Base-by-base conservation (phyloP, 352 stramenopile species). In the Pythium aphanidermatum region DNA sequence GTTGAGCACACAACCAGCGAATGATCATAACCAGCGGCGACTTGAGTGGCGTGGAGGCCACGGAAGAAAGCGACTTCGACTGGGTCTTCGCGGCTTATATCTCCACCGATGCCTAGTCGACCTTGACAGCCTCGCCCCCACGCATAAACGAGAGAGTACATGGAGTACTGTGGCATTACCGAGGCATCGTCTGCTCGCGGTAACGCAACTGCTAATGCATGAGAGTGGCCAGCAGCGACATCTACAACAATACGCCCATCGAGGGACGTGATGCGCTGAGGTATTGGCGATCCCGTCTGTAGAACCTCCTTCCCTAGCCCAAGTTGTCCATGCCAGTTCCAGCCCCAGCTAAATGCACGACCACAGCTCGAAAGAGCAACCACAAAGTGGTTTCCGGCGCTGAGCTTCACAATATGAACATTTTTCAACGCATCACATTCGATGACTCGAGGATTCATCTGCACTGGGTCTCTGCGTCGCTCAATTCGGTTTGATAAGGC, bases 381-480 rank as follows among this genome's bases (percentile, higher is more conserved):
- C 0, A 55, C 67, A 43, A 87, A 92, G 48, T 88, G 76, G 40
- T 82, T 83, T 5, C 80, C 80, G 19, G 65, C 58, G 8, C 68
- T 65, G 7, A 92, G 24, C 21, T 77, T 77, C 2, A 62, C 40
- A 12, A 88, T 40, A 2, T 14, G 16, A 14, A 65, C 34, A 9
- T 34, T 35, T 24, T 14, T 10, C 10, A 79, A 51, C 12, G 1
- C 13, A 2, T 19, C 20, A 14, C 17, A 20, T 11, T 23, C 9
- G 6, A 65, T 48, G 11, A 40, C 44, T 2, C 29, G 26, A 21
- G 56, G 56, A 3, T 5, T n/a, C 9, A 10, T 14, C 14, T 53
- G 36, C 0, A 63, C 55, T 17, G 51, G 30, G 51, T 59, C 51
- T 25, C 7, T 12, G 13, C 6, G 31, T 45, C 49, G 4, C 17